Base-by-base conservation (phyloP, 2,329 filamentous ascomycete species). In the Monilinia polystroma region DNA sequence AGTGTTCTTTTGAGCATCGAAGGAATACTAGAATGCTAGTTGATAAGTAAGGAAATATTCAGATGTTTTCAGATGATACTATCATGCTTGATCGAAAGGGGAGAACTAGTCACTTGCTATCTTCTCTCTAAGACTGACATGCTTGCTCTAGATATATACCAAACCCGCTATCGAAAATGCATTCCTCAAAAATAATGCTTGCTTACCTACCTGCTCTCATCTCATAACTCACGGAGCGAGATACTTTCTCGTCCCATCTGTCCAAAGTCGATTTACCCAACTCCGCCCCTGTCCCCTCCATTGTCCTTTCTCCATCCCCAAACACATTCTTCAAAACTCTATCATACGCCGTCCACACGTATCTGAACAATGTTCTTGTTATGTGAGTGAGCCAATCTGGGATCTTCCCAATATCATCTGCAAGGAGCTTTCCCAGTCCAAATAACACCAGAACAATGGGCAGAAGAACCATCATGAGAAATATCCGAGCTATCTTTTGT, bases 231-330 rank as follows among this genome's bases (percentile, higher is more conserved):
- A 20, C 10, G n/a, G n/a, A 51, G 11, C 20, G 20, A 26, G 60
- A n/a, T 32, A 35, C 14, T n/a, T 45, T 59, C 60, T 64, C 64
- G 26, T 47, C 47, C 53, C 66, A 66, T 49, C 32, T 54, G 20
- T 66, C 64, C 26, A 63, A 64, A 43, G 43, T 53, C 23, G 59
- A 63, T 32, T 70, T 67, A n/a, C 66, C 67, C 60, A 69, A 66
- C 14, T 68, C 66, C 55, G 67, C 69, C 11, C 68, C 68, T 35
- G 68, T 58, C 11, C 53, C 58, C 16, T 57, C 59, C 54, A 71
- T 66, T 49, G 86, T 88, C 73, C 84, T 85, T 81, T 98, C 94
- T 0, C 95, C 95, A 75, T 98, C 91, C 0, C 94, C 94, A 81
- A 96, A 97, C 0, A 89, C 52, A 0, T 78, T 80, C 76, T 86